These are phyloP conservation scores for Colletotrichum sp. DNA, from an alignment of 2,329 filamentous ascomycete species.

Conservation along the genomic window DNA sequence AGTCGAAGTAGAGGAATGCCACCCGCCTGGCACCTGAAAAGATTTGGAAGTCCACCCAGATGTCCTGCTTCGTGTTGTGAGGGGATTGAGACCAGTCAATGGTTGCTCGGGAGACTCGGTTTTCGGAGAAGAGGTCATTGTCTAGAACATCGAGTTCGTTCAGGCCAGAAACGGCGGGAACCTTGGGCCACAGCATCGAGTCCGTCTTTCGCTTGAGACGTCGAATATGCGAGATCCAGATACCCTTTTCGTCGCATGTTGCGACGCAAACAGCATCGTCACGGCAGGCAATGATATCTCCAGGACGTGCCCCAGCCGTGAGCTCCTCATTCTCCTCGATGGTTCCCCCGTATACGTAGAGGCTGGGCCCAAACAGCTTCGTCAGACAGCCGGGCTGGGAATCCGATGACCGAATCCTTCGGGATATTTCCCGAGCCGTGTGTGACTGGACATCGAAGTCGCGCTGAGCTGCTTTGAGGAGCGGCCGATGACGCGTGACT, in stretches of 20 bases:
- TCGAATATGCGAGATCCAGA: conserved; percentile 47
- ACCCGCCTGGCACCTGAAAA: conserved; percentile 28
- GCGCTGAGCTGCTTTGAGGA: conserved; percentile 42
- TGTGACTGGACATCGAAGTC: conserved; percentile 40
- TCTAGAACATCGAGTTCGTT: conserved; percentile 35
- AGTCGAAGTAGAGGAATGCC: conserved; percentile 46
- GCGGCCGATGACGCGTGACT: conserved; percentile 37
- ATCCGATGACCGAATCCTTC: conserved; percentile 44
- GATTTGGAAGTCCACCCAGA: conserved; percentile 40
- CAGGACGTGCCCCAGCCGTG: conserved; percentile 18
- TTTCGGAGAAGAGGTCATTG: conserved; percentile 17
- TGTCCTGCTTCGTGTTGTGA: conserved; percentile 40
- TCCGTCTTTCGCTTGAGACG: conserved; percentile 41
- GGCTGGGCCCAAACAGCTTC: conserved; percentile 35
- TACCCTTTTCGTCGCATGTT: conserved; percentile 40
- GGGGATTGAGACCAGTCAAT: conserved; percentile 32
- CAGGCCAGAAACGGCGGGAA: conserved; percentile 39
- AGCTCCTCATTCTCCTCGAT: conserved; percentile 35
- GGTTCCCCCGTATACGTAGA: conserved; percentile 46
- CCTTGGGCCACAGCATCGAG: conserved; percentile 44
- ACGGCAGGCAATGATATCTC: conserved; percentile 38
- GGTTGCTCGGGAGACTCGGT: conserved; percentile 11
- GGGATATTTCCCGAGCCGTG: conserved; percentile 40
- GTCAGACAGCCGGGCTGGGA: conserved; percentile 46
- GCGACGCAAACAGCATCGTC: conserved; percentile 40